Conservation (phyloP, 176 grass and related monocot species). For the Triticum urartu region DNA sequence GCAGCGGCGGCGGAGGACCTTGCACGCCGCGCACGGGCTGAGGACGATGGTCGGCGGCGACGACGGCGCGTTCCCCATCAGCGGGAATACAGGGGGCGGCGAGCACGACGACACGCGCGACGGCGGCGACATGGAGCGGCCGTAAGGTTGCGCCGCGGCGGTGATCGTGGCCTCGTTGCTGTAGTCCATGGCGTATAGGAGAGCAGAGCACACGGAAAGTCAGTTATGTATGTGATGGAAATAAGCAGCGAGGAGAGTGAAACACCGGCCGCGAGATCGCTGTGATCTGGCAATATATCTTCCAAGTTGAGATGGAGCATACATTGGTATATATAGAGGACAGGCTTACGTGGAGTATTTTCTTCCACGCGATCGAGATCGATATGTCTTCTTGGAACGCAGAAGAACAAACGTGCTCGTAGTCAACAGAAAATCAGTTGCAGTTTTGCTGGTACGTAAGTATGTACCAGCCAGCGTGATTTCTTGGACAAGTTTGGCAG, state of each 20-base stretch:
- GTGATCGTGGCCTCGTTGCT: constrained; percentile 17
- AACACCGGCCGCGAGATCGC: not conserved
- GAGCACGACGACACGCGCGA: constrained; percentile 32
- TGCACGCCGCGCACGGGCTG: constrained; percentile 95
- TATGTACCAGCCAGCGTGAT: not conserved
- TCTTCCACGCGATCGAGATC: not conserved
- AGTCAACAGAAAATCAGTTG: constrained; percentile 15
- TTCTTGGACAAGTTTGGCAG: constrained; percentile 48
- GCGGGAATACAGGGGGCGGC: constrained; percentile 12
- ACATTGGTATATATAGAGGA: constrained; percentile 22
- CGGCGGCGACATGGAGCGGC: constrained; percentile 38
- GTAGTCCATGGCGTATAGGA: constrained; percentile 28
- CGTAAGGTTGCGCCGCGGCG: not conserved
- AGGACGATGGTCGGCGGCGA: constrained; percentile 35
- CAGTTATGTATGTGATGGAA: not conserved
- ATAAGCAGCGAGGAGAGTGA: not conserved
- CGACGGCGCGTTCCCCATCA: not conserved
- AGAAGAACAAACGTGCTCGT: not conserved
- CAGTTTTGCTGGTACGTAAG: constrained; percentile 3
- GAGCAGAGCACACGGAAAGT: not conserved
- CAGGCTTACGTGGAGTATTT: constrained; percentile 10
- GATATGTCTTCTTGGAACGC: not conserved
- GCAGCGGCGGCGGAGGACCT: constrained; percentile 88
- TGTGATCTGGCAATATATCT: constrained; percentile 11
- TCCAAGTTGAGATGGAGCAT: not conserved